Percentiles rank a stretch among this genome's conserved stretches.
Conservation (phyloP, 139 green algal genomes). For the Chlamydomonas sphaeroides region DNA sequence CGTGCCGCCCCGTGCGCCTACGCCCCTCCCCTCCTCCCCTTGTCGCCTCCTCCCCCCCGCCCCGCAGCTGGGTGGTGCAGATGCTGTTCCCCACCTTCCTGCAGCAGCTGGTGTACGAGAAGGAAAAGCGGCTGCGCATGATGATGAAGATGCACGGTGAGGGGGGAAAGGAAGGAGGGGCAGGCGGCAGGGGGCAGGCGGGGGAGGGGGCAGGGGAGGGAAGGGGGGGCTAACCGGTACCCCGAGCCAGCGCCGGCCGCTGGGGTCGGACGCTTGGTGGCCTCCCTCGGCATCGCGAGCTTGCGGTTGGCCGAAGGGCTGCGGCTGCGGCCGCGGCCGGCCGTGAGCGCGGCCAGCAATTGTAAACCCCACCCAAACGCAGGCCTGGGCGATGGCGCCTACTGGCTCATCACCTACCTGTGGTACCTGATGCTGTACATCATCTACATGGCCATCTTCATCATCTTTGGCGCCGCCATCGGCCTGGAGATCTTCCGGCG, state of each 20-base stretch:
- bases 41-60: not conserved
- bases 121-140: slow-evolving; percentile 86
- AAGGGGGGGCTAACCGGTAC: too few species aligned
- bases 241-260: too few species aligned
- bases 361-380: too few species aligned
- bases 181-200: too few species aligned
- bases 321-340: too few species aligned
- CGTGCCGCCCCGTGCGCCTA: too few species aligned
- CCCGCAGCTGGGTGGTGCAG: slow-evolving; percentile 75
- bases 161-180: slow-evolving; percentile 54
- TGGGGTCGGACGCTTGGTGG: too few species aligned
- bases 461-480: slow-evolving; percentile 75
- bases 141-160: slow-evolving; percentile 97
- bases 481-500: slow-evolving; percentile 85
- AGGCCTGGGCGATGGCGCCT: slow-evolving; percentile 48
- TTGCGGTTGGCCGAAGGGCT: too few species aligned
- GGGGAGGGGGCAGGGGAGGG: too few species aligned
- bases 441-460: slow-evolving; percentile 85
- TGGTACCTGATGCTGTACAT: slow-evolving; percentile 85
- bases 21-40: not conserved
- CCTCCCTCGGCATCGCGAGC: too few species aligned
- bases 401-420: slow-evolving; percentile 80
- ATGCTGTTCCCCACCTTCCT: slow-evolving; percentile 82
- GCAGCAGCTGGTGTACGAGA: slow-evolving; percentile 73
- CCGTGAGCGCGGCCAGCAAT: too few species aligned